phyloP scores from a whole-genome alignment of 345 rosid genomes.

The Durio zibethinus region DNA sequence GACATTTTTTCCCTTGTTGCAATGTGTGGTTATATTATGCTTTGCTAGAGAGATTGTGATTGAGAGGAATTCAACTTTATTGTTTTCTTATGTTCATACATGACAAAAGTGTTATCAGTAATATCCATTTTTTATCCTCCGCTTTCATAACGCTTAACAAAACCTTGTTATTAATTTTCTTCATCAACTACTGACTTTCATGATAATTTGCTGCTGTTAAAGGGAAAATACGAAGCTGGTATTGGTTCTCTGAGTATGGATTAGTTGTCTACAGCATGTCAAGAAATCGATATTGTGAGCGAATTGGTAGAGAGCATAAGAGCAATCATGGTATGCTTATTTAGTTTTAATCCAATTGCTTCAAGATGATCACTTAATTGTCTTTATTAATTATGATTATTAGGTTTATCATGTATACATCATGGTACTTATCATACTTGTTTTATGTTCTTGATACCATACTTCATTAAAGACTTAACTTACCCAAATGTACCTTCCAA shows the following conservation, averaged over 20 bases:
- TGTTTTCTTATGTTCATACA: neutral
- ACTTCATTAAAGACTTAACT: neutral
- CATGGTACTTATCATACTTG: neutral
- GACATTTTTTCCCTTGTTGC: neutral
- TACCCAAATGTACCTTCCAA: neutral
- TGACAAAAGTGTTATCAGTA: neutral
- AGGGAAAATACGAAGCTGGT: conserved; percentile 97
- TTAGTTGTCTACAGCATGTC: conserved; percentile 90
- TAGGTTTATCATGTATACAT: neutral
- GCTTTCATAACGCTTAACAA: neutral
- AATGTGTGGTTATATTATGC: neutral
- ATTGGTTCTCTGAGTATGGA: conserved; percentile 87
- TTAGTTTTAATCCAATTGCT: neutral
- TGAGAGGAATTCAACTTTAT: neutral
- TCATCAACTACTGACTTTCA: conserved; percentile 7
- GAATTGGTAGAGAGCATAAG: conserved; percentile 91
- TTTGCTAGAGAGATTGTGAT: neutral
- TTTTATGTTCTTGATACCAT: conserved; percentile 3
- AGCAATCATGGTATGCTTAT: conserved; percentile 78
- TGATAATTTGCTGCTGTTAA: conserved; percentile 19
- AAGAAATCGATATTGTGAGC: conserved; percentile 85
- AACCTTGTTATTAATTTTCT: neutral
- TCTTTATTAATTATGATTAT: neutral
- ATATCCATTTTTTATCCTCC: neutral
- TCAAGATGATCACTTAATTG: neutral